Percentiles rank a stretch among this genome's conserved stretches.
Conservation (phyloP, 2,329 filamentous ascomycete genomes). For the Neonectria punicea region DNA sequence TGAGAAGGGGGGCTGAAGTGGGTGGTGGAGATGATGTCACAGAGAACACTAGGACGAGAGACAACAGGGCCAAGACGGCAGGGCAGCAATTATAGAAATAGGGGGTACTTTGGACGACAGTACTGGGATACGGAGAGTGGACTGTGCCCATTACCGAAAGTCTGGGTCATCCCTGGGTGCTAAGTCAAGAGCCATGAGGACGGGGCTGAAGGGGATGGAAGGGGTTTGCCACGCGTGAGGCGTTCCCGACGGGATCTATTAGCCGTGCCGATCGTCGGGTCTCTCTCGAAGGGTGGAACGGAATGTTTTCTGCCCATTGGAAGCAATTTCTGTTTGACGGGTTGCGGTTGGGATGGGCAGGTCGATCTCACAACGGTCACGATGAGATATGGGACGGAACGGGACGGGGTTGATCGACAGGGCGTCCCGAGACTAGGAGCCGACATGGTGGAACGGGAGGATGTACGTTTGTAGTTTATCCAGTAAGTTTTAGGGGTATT, state of each 20-base stretch:
- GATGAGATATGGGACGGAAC: constrained; percentile 1
- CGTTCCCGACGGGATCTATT: background rate
- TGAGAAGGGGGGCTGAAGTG: background rate
- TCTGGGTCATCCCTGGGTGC: background rate
- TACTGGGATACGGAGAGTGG: background rate
- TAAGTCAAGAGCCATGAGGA: background rate
- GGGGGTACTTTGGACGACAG: background rate
- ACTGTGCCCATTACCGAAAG: background rate
- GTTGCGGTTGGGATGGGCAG: background rate
- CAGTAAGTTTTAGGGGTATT: background rate
- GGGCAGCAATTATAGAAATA: background rate
- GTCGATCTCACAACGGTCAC: background rate
- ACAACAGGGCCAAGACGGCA: background rate
- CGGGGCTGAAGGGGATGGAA: background rate
- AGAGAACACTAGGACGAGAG: background rate
- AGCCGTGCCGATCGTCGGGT: constrained; percentile 1
- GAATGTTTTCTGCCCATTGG: background rate
- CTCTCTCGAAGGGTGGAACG: background rate
- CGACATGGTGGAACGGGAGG: background rate
- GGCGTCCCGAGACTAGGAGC: constrained; percentile 8
- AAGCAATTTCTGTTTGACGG: background rate
- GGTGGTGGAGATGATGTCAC: constrained; percentile 12
- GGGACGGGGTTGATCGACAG: constrained; percentile 17
- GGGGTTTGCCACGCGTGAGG: constrained; percentile 8
- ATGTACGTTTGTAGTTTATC: background rate